Percentiles rank a stretch among this genome's conserved stretches.
Conservation (phyloP, 2,329 filamentous ascomycete species). For the Diaporthe australafricana region DNA sequence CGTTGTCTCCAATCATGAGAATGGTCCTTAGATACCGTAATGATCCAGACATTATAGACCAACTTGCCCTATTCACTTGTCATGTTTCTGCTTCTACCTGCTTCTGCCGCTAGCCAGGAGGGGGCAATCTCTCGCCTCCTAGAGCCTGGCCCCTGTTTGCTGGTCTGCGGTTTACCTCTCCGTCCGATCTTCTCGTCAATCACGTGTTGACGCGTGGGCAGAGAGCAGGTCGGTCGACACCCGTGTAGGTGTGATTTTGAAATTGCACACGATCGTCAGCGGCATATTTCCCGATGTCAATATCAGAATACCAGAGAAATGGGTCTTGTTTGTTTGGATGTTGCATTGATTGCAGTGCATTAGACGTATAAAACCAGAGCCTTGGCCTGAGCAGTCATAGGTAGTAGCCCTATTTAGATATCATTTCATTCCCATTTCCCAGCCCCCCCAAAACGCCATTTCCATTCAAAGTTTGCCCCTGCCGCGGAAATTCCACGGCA, state of each 20-base stretch:
- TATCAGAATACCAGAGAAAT: background rate
- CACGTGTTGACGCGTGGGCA: no score
- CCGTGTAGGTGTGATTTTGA: no score
- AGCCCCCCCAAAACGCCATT: constrained; percentile 1
- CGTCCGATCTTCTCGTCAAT: no score
- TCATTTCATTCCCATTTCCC: constrained; percentile 1
- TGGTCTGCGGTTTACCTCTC: no score
- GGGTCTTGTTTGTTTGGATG: no score
- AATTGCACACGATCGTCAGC: background rate
- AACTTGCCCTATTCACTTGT: background rate
- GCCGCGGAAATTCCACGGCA: background rate
- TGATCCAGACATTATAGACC: constrained; percentile 7
- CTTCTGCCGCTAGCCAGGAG: no score
- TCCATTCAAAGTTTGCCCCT: background rate
- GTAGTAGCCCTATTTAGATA: constrained; percentile 27
- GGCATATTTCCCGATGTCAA: background rate
- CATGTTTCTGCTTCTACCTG: no score
- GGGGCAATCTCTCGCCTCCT: no score
- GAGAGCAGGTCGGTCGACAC: no score
- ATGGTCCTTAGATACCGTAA: constrained; percentile 4
- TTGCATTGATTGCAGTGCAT: constrained; percentile 5
- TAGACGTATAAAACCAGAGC: constrained; percentile 7
- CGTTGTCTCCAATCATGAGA: background rate
- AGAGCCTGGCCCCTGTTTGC: no score
- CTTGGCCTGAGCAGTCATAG: background rate